Evolutionary conservation across 78 protist genomes (phyloP), one percentile per base, ranked within the genome.

Genomic region (Bigelowiella natans): DNA sequence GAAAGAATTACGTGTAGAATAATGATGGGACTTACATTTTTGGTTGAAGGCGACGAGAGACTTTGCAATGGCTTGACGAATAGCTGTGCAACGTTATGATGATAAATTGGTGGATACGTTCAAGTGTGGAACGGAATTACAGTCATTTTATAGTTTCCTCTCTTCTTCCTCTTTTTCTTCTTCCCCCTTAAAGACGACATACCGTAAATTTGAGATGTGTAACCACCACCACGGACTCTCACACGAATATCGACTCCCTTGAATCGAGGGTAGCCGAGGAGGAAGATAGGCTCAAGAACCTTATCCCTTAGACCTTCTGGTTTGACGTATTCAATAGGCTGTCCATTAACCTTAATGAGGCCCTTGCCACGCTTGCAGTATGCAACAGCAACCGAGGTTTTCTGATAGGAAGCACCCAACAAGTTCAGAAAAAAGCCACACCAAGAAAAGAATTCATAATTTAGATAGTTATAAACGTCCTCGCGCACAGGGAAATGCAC

Each of bases 321-420:
- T 89, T 93, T 90, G 85, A 98, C 89, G 31, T 95, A 95, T 38
- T 96, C 95, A 39, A 97, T 85, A 40, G 99, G 99, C 64, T 39
- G 28, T 40, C 99, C 99, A 94, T 99, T 99, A 88, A 99, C 96
- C 91, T 95, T 92, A 91, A 99, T 86, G 3, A 95, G 88, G 29
- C 99, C 99, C 85, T 90, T 83, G 37, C 99, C 99, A 51, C 63
- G 37, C 94, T 95, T 96, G 95, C 92, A 39, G 94, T 92, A 90
- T 3, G 99, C 98, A 31, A 99, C 99, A 2, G 99, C 99, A 28
- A 97, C 94, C 38, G 99, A 99, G 83, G 94, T 97, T 94, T 98
- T 98, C 99, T 97, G 73, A n/a, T n/a, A n/a, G n/a, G n/a, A n/a
- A n/a, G n/a, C n/a, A n/a, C n/a, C n/a, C n/a, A n/a, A n/a, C n/a